Conservation (phyloP, 148 eudicot genomes). For the Amaranthus palmeri region DNA sequence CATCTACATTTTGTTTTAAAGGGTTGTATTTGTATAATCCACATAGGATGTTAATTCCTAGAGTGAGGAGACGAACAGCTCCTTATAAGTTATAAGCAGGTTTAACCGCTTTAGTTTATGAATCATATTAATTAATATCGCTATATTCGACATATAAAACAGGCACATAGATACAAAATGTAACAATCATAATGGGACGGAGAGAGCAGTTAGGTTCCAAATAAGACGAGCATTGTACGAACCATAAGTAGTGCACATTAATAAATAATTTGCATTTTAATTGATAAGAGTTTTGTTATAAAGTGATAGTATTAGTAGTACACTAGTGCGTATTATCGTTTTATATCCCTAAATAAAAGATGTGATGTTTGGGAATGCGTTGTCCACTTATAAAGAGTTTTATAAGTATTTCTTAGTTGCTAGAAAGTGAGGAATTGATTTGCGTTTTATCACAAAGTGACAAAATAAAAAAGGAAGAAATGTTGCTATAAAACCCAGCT, state of each 20-base stretch:
- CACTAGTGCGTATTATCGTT: background rate
- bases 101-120: too few relatives aligned
- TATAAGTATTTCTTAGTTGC: background rate
- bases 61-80: too few relatives aligned
- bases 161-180: too few relatives aligned
- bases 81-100: too few relatives aligned
- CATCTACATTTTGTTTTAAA: too few relatives aligned
- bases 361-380: background rate
- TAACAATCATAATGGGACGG: background rate
- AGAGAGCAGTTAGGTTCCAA: background rate
- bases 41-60: too few relatives aligned
- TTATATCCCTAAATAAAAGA: too few relatives aligned
- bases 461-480: background rate
- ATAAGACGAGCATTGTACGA: too few relatives aligned
- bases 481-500: constrained; percentile 1
- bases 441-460: background rate
- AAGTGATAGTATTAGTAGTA: too few relatives aligned
- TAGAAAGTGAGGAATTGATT: constrained; percentile 1
- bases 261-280: background rate
- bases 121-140: too few relatives aligned
- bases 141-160: too few relatives aligned
- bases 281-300: background rate
- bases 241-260: background rate
- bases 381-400: constrained; percentile 3
- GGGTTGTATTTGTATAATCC: too few relatives aligned